Evolutionary conservation across 225 moss, liverwort and hornwort genomes (phyloP), one percentile per base, ranked within the genome.

Genomic region (Anthoceros angustus): DNA sequence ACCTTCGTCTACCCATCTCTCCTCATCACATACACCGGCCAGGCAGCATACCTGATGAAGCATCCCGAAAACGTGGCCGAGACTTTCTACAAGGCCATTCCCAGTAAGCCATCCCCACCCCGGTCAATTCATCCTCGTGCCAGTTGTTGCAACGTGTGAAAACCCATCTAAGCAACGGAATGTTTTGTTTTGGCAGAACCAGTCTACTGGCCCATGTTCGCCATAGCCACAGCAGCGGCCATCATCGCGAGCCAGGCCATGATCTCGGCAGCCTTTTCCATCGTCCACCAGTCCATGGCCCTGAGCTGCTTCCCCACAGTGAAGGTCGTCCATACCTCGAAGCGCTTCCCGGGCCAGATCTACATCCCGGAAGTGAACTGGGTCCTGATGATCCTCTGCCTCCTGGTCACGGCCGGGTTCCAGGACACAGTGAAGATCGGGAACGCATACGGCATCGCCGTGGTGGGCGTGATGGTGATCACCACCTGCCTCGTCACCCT

Each of bases 221-320:
- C 60, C 12, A 81, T 94, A 39, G 87, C 90, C 2, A 94, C 93
- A 9, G 81, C 72, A 65, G 90, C 90, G 64, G 90, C 93, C 7
- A 77, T 94, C 12, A 94, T 94, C 67, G 93, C 93, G 24, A 94
- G 93, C 68, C 93, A 94, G 73, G 93, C 93, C 41, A 90, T 94
- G 90, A 94, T 94, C 49, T 90, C 89, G 4, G 93, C 86, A 12
- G 86, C 86, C 24, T 90, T 83, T 50, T 82, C 81, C 64, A 94
- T 94, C 39, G 74, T 94, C 15, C 78, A 86, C 25, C 93, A 94
- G 70, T 86, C 93, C 9, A 87, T 94, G 74, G 70, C 77, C 15
- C 60, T 94, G 72, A 87, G 89, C 43, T 94, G 93, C 65, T 94
- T 94, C 72, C 93, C 93, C 16, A 76, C 83, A 40, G 86, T 86